These are phyloP conservation scores for Coniferiporia sulphurascens DNA, from an alignment of 1,284 basidiomycete genomes.

Conservation along the genomic window DNA sequence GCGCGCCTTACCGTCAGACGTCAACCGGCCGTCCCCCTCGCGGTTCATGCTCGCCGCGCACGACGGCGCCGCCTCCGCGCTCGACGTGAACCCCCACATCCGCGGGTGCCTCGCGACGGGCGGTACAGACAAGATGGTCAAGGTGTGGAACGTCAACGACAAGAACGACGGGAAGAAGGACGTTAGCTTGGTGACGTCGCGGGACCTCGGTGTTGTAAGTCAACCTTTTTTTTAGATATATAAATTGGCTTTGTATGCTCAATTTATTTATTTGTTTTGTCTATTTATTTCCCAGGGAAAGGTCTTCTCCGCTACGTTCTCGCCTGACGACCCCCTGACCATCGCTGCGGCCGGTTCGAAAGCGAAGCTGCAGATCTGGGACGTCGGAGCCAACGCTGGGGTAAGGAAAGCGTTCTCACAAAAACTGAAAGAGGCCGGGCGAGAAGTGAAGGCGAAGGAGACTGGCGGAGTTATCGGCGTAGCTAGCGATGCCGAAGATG, in stretches of 20 bases:
- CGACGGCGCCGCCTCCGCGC: constrained; percentile 86
- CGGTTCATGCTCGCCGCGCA: constrained; percentile 93
- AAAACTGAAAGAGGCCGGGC: constrained; percentile 69
- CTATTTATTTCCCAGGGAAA: constrained; percentile 63
- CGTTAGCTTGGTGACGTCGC: constrained; percentile 83
- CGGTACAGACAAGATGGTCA: constrained; percentile 90
- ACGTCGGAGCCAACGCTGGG: constrained; percentile 74
- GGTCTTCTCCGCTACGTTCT: constrained; percentile 88
- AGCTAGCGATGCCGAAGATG: constrained; percentile 53
- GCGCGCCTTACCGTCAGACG: constrained; percentile 69
- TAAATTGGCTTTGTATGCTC: neutral
- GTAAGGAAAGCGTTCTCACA: constrained; percentile 74
- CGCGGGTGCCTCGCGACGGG: constrained; percentile 90
- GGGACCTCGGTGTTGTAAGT: constrained; percentile 92
- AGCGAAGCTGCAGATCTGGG: constrained; percentile 94
- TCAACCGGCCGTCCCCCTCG: constrained; percentile 55
- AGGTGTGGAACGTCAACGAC: constrained; percentile 88
- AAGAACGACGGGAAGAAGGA: constrained; percentile 64
- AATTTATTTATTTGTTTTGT: constrained; percentile 12
- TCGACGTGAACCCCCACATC: constrained; percentile 91
- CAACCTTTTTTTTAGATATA: no score
- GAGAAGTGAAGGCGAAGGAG: constrained; percentile 59
- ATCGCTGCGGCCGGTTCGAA: constrained; percentile 92
- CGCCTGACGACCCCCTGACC: constrained; percentile 92
- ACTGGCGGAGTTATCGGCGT: constrained; percentile 69